Base-by-base conservation (phyloP, 192 early-diverging fungal species). In the Obelidium mucronatum region DNA sequence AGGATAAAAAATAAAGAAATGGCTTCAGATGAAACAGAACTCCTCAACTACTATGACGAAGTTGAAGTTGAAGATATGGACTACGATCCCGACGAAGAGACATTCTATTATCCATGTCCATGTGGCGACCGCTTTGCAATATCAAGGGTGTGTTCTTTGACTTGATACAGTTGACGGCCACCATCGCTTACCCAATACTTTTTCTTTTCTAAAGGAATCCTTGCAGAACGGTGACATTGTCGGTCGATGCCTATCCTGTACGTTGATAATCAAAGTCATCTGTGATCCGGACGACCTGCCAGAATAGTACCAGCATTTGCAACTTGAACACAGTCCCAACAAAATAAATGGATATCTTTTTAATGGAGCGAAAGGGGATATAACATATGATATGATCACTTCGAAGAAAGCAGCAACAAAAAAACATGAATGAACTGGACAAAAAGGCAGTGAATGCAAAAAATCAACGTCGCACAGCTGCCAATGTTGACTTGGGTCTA, bases 101-200 rank as follows among this genome's bases (percentile, higher is more conserved):
- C 89, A 15, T 98, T 95, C 86, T 88, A 87, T 59, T 98, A 96
- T 77, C 97, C 97, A 33, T 98, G 96, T 79, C 97, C 97, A 1
- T 98, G 97, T 84, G 97, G 97, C 15, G 97, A 98, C 88, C 87
- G 89, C 30, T 98, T 98, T 78, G 84, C 93, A 75, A 97, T 97
- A 72, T 90, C 92, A 3, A 78, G 88, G 79, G 91, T 91, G 83
- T 56, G 65, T 62, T 56, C n/a, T n/a, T 24, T 5, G n/a, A 30
- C 4, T 35, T 3, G 30, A 37, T 11, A 4, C n/a, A 11, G 42
- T 44, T 44, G 42, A 59, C 56, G 31, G n/a, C n/a, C n/a, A n/a
- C n/a, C 58, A 6, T 28, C 28, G 65, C 30, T 55, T n/a, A 26
- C 67, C n/a, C n/a, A n/a, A n/a, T n/a, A n/a, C n/a, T 44, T 44